These are phyloP conservation scores for Boeremia lycopersici DNA, from an alignment of 2,329 filamentous ascomycete genomes.

Conservation along the genomic window DNA sequence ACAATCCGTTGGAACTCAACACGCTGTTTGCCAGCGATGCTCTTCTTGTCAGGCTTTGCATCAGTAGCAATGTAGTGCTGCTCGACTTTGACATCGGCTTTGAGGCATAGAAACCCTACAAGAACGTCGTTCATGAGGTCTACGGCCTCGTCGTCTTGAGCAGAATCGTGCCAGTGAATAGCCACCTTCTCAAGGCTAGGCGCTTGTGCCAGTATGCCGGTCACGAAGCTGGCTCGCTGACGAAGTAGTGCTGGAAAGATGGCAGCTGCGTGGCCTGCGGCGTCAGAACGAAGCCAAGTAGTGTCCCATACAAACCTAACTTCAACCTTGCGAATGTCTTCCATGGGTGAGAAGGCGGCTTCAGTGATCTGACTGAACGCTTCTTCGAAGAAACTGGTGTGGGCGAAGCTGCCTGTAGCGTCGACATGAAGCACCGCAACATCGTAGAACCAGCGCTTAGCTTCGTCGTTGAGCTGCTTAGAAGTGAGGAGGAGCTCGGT, in stretches of 20 bases:
- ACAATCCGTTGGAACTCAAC: conserved; percentile 40
- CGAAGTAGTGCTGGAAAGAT: conserved; percentile 38
- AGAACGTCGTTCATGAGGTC: conserved; percentile 33
- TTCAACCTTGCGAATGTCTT: conserved; percentile 42
- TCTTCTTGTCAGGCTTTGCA: conserved; percentile 30
- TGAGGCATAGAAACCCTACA: conserved; percentile 28
- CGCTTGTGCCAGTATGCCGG: conserved; percentile 31
- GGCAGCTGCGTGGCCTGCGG: conserved; percentile 20
- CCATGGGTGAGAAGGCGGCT: conserved; percentile 41
- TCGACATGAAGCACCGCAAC: conserved; percentile 35
- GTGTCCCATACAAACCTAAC: conserved; percentile 44
- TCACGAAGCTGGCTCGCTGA: conserved; percentile 32
- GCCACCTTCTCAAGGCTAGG: conserved; percentile 33
- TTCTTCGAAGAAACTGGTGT: conserved; percentile 42
- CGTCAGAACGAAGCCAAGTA: conserved; percentile 36
- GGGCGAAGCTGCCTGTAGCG: conserved; percentile 42
- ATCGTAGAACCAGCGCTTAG: conserved; percentile 44
- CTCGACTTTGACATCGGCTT: conserved; percentile 28
- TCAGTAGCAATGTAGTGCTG: conserved; percentile 37
- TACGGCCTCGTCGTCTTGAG: conserved; percentile 27
- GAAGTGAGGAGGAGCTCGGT: conserved; percentile 37
- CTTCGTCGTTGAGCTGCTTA: conserved; percentile 37
- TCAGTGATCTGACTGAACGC: conserved; percentile 35
- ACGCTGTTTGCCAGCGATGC: conserved; percentile 35
- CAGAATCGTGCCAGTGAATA: conserved; percentile 44